Conservation (phyloP, 108 stramenopile species). For the Epipyxis sp. region DNA sequence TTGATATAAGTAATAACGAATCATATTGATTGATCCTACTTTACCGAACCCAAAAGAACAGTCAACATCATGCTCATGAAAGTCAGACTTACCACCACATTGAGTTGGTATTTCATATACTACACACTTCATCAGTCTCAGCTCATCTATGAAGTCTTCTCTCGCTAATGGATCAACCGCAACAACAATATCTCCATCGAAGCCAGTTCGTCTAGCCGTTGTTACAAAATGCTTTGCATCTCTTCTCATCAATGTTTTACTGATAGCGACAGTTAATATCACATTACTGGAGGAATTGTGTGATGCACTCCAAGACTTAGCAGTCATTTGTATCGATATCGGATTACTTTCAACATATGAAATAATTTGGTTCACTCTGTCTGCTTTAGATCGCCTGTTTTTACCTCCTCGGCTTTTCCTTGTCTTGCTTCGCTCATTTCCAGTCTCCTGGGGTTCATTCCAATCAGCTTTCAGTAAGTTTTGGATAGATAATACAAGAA, state of each 20-base stretch:
- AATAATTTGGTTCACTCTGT: no score
- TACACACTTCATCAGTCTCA: not conserved
- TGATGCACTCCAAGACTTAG: no score
- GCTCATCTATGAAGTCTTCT: not conserved
- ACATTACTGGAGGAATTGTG: no score
- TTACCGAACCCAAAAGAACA: not conserved
- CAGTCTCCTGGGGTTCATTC: no score
- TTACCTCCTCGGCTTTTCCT: no score
- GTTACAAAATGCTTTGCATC: not conserved
- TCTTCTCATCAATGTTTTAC: not conserved
- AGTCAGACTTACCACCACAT: not conserved
- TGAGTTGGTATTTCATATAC: not conserved
- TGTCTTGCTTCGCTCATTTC: no score
- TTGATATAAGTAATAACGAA: conserved; percentile 13
- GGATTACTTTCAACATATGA: no score
- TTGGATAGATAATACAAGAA: no score
- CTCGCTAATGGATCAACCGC: not conserved
- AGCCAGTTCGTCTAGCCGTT: conserved; percentile 11
- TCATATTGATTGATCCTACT: not conserved
- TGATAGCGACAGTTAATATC: not conserved
- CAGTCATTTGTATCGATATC: no score
- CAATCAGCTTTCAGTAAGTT: no score
- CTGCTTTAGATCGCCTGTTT: no score
- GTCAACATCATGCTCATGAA: not conserved
- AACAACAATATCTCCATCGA: conserved; percentile 18